phyloP scores from a whole-genome alignment of 345 rosid genomes.

The Capsella bursapastoris region DNA sequence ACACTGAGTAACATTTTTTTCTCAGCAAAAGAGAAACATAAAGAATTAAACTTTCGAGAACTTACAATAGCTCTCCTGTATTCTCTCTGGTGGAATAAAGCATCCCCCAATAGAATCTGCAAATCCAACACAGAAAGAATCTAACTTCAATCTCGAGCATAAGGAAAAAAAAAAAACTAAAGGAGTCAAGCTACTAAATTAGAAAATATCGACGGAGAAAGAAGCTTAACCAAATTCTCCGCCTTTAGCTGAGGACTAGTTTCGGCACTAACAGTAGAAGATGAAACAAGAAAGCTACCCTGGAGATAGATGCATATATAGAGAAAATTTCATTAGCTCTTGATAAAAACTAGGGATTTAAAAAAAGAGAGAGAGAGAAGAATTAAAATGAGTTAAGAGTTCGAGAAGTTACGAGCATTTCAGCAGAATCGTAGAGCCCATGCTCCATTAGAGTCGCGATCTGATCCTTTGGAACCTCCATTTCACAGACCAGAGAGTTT shows the following conservation, averaged over 20 bases:
- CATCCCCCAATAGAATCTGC: conserved; percentile 89
- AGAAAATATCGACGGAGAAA: background rate
- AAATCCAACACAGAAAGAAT: conserved; percentile 3
- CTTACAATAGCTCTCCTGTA: conserved; percentile 89
- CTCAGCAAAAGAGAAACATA: conserved; percentile 4
- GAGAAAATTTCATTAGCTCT: conserved; percentile 1
- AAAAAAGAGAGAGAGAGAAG: background rate
- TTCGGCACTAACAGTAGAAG: conserved; percentile 70
- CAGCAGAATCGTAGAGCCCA: conserved; percentile 79
- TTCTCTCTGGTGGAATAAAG: conserved; percentile 82
- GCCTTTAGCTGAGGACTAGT: conserved; percentile 86
- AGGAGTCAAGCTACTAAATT: background rate
- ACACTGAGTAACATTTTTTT: background rate
- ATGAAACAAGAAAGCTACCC: conserved; percentile 91
- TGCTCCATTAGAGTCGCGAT: conserved; percentile 74
- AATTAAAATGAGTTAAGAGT: background rate
- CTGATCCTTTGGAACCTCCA: conserved; percentile 92
- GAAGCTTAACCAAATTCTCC: conserved; percentile 71
- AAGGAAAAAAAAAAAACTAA: no score
- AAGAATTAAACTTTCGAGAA: background rate
- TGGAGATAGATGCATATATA: conserved; percentile 24
- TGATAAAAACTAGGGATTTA: conserved; percentile 30
- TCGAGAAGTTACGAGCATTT: conserved; percentile 64
- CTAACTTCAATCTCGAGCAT: background rate
- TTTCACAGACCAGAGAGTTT: conserved; percentile 43